Evolutionary conservation across 495 filamentous ascomycete species (phyloP).

Genomic region (Hypoxylon fuscum): DNA sequence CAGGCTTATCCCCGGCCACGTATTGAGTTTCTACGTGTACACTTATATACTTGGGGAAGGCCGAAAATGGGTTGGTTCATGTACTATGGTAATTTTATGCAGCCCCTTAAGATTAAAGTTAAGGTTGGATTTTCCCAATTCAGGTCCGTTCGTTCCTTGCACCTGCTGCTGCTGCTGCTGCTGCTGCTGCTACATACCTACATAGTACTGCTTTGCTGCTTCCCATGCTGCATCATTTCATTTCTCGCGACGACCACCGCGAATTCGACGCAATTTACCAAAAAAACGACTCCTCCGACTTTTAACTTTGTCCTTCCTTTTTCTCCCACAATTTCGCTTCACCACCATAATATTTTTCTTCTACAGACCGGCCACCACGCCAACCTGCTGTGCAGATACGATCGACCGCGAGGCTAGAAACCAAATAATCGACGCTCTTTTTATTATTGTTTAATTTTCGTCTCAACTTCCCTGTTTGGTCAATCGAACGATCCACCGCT

Average conservation of each 20-base stretch:
- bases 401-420: background rate
- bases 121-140: constrained; percentile 8
- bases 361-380: constrained; percentile 37
- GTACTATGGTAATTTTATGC: constrained; percentile 26
- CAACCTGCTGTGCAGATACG: constrained; percentile 35
- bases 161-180: background rate
- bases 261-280: constrained; percentile 42
- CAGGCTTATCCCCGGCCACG: background rate
- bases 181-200: constrained; percentile 10
- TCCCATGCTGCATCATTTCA: no score
- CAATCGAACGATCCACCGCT: constrained; percentile 12
- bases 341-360: constrained; percentile 41
- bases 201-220: no score
- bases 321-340: constrained; percentile 8
- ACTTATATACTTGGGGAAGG: constrained; percentile 14
- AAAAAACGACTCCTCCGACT: constrained; percentile 45
- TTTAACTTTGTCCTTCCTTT: constrained; percentile 26
- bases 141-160: no score
- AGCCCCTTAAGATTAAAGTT: constrained; percentile 26
- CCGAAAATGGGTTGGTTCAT: constrained; percentile 20
- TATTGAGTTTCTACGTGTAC: background rate
- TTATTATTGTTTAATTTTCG: constrained; percentile 14
- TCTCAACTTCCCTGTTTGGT: constrained; percentile 1
- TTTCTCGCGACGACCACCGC: constrained; percentile 31
- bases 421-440: constrained; percentile 42